Evolutionary conservation across 352 stramenopile species (phyloP).

Genomic region (Phytophthora chlamydospora): DNA sequence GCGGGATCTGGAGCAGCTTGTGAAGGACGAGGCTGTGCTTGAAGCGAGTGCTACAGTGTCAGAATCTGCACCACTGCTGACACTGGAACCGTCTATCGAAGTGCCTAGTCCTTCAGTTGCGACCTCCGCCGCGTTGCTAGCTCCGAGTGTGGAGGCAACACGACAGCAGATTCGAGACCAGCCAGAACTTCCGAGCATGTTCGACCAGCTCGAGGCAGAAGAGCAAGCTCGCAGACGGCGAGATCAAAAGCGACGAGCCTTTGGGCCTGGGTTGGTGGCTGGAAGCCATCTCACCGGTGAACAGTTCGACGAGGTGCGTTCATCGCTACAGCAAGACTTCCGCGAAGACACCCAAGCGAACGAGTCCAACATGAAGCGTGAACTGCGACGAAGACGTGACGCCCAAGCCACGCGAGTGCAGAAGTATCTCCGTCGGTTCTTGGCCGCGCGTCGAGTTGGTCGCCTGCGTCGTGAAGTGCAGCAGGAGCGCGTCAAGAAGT

Average conservation of each 20-base stretch:
- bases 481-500: slow-evolving; percentile 46
- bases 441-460: slow-evolving; percentile 46
- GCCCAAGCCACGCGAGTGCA: slow-evolving; percentile 58
- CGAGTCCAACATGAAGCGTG: slow-evolving; percentile 52
- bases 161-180: slow-evolving; percentile 42
- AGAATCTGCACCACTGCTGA: slow-evolving; percentile 1
- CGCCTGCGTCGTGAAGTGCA: slow-evolving; percentile 45
- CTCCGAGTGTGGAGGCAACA: slow-evolving; percentile 35
- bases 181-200: slow-evolving; percentile 72
- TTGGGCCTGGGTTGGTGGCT: slow-evolving; percentile 9
- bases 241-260: slow-evolving; percentile 28
- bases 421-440: slow-evolving; percentile 56
- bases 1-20: slow-evolving; percentile 42
- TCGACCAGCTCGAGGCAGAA: slow-evolving; percentile 80
- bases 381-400: slow-evolving; percentile 55
- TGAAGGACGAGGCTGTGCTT: slow-evolving; percentile 30
- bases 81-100: slow-evolving; percentile 18
- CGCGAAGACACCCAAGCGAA: slow-evolving; percentile 52
- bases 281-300: slow-evolving; percentile 25
- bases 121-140: slow-evolving; percentile 12
- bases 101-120: slow-evolving; percentile 7
- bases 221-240: slow-evolving; percentile 54
- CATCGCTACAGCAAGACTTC: slow-evolving; percentile 52
- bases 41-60: background rate
- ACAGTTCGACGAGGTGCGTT: slow-evolving; percentile 35